These are phyloP conservation scores for Periconia digitata DNA, from an alignment of 2,329 filamentous ascomycete species.

Conservation along the genomic window DNA sequence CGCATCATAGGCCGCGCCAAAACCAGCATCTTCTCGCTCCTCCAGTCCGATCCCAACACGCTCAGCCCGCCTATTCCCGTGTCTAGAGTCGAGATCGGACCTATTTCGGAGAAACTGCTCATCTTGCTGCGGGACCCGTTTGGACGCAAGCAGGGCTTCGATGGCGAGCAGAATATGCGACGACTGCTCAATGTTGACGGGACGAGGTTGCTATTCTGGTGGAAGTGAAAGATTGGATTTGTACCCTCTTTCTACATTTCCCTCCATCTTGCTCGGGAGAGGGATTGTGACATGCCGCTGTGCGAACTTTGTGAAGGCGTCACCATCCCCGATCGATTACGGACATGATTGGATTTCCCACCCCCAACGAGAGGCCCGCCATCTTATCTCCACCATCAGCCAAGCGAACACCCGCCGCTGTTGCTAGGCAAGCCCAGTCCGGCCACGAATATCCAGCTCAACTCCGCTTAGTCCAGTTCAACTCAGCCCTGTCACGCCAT, in stretches of 20 bases:
- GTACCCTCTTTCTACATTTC: too few species aligned
- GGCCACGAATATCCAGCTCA: not conserved
- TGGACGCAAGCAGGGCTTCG: slow-evolving; percentile 32
- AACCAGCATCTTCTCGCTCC: slow-evolving; percentile 37
- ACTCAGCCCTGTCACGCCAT: too few species aligned
- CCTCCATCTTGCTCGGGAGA: too few species aligned
- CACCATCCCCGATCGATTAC: too few species aligned
- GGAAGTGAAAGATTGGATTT: too few species aligned
- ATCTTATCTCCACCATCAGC: not conserved
- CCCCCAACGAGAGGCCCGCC: not conserved
- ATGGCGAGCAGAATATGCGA: slow-evolving; percentile 25
- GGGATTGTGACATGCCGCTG: not conserved
- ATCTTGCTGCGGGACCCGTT: slow-evolving; percentile 39
- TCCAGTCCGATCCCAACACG: slow-evolving; percentile 27
- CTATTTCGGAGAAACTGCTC: slow-evolving; percentile 39
- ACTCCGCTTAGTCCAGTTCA: too few species aligned
- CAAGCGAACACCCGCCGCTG: not conserved
- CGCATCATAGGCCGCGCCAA: slow-evolving; percentile 34
- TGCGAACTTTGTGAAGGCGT: not conserved
- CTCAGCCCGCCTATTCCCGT: slow-evolving; percentile 32
- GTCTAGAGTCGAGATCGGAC: slow-evolving; percentile 36
- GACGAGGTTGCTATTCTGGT: slow-evolving; percentile 38
- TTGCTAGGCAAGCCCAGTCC: not conserved
- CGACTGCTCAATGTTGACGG: slow-evolving; percentile 36
- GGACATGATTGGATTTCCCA: not conserved